Evolutionary conservation across 176 grass and related monocot species (phyloP).

Genomic region (Hordeum marinum): DNA sequence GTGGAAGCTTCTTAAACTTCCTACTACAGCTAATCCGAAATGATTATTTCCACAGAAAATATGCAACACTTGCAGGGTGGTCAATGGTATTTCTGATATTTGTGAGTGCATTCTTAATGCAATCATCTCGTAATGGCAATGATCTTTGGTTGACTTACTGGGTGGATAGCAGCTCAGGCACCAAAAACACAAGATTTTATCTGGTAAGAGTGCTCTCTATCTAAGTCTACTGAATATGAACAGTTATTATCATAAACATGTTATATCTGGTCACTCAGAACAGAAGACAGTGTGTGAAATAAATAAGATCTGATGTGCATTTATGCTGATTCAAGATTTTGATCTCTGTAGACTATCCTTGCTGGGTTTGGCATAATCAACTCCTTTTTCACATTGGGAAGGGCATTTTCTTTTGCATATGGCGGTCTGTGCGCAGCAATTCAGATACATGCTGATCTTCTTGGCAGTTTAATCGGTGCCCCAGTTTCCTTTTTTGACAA

Average conservation of each 20-base stretch:
- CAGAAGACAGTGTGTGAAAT: neutral
- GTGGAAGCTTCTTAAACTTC: neutral
- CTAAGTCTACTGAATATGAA: neutral
- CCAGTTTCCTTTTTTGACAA: constrained; percentile 84
- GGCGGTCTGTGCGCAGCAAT: constrained; percentile 82
- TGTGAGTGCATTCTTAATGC: constrained; percentile 75
- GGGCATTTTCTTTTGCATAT: constrained; percentile 89
- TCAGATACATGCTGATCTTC: constrained; percentile 73
- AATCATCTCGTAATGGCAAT: constrained; percentile 96
- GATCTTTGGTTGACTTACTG: constrained; percentile 96
- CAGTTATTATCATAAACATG: neutral
- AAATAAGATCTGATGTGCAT: constrained; percentile 1
- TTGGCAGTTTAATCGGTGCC: constrained; percentile 66
- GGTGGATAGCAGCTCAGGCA: constrained; percentile 67
- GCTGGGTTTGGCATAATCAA: constrained; percentile 81
- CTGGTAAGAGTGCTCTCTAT: constrained; percentile 55
- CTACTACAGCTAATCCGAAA: neutral
- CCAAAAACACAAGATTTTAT: constrained; percentile 63
- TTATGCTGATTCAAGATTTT: constrained; percentile 22
- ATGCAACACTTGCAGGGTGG: constrained; percentile 59
- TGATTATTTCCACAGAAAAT: constrained; percentile 57
- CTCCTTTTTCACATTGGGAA: constrained; percentile 79
- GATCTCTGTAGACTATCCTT: constrained; percentile 60
- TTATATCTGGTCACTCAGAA: neutral
- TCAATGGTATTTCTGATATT: constrained; percentile 65